Base-by-base conservation (phyloP, 768 basidiomycete species). In the Piloderma croceum region DNA sequence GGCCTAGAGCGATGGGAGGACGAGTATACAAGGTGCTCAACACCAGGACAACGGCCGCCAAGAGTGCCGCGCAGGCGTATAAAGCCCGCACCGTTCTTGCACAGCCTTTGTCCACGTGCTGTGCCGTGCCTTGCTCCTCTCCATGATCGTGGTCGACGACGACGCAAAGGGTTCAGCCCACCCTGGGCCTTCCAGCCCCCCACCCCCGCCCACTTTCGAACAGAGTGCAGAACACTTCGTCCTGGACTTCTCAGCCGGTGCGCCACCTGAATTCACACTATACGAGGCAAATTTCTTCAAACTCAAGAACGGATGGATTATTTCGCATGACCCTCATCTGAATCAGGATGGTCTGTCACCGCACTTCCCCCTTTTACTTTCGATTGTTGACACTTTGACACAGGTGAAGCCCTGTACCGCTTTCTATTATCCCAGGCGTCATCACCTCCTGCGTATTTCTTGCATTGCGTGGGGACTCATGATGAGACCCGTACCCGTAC, bases 391-490 rank as follows among this genome's bases (percentile, higher is more conserved):
- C 15, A 38, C 35, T 6, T 35, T 13, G 2, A 17, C 42, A 9
- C 39, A 82, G 81, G 82, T 33, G 81, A 83, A 51, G 79, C 80
- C 0, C 69, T 88, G 18, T 86, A 83, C 56, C 76, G 83, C 42
- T 90, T 86, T 58, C 62, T 90, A 13, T 71, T 85, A 18, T 67
- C 69, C 4, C 76, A 81, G 38, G 69, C 79, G 2, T 56, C 50
- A 23, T 59, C 49, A 3, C 65, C 62, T 2, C 82, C 81, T 4
- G 57, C 43, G 17, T 63, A 73, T 44, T 57, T 61, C 24, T 52
- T 83, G 4, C 71, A 68, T 31, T 70, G 72, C 45, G 60, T 60
- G 12, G 83, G 84, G 7, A 68, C 69, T 0, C 83, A 84, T 51
- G 45, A 56, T 3, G 82, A 86, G 51, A 69, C 61, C 7, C 72